A percentile compares a stretch with the other conserved stretches of the same genome.
phyloP scores from a whole-genome alignment of 495 filamentous ascomycete genomes.

The Aspergillus sclerotiicarbonarius region DNA sequence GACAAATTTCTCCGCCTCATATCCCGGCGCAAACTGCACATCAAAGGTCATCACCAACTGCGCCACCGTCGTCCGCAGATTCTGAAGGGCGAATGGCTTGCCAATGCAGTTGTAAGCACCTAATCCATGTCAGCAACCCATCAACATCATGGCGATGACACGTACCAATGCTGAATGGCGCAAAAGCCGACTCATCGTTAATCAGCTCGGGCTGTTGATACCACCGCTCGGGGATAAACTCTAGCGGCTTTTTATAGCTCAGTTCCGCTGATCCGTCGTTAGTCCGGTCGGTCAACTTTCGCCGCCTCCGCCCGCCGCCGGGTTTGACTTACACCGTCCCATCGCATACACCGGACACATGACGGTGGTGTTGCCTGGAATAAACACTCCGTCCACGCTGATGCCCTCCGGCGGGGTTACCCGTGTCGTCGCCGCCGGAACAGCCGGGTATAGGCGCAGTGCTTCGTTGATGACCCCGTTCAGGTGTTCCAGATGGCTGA shows the following conservation, averaged over 20 bases:
- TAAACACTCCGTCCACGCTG: conserved; percentile 36
- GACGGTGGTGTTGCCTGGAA: conserved; percentile 43
- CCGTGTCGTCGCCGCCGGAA: conserved; percentile 32
- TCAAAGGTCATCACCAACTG: conserved; percentile 17
- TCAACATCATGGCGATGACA: background rate
- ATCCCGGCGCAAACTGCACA: conserved; percentile 8
- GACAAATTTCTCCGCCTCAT: background rate
- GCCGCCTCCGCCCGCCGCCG: background rate
- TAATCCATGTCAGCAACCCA: background rate
- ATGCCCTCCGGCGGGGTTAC: conserved; percentile 46
- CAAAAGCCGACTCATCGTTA: conserved; percentile 44
- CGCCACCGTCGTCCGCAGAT: conserved; percentile 17
- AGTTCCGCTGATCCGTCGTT: conserved; percentile 18
- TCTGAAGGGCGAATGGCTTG: conserved; percentile 15
- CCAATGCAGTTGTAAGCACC: conserved; percentile 17
- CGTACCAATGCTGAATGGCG: conserved; percentile 41
- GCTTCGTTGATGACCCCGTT: conserved; percentile 52
- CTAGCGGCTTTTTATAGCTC: conserved; percentile 32
- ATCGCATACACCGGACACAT: conserved; percentile 37
- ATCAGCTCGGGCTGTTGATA: conserved; percentile 44
- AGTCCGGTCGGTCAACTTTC: background rate
- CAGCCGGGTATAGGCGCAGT: conserved; percentile 45
- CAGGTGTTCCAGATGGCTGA: conserved; percentile 31
- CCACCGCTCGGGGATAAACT: conserved; percentile 59
- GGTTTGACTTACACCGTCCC: conserved; percentile 21